phyloP scores from a whole-genome alignment of 2,329 filamentous ascomycete species.

The Fusarium musae region DNA sequence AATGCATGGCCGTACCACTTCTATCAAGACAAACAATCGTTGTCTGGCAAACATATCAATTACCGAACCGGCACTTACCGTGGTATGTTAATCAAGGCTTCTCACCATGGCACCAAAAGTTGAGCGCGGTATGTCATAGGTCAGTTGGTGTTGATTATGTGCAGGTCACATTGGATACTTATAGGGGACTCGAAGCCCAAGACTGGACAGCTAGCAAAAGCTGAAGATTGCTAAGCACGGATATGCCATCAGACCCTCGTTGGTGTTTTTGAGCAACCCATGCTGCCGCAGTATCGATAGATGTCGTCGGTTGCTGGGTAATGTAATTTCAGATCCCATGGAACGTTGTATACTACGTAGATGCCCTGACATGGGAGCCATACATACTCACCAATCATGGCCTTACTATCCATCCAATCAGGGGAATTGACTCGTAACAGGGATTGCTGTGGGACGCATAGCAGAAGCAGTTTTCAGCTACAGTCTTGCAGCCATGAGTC shows the following conservation, averaged over 20 bases:
- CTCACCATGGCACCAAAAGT: not conserved
- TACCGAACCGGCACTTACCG: conserved; percentile 16
- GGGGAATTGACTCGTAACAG: not conserved
- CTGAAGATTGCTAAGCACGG: not conserved
- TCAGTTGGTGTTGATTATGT: not conserved
- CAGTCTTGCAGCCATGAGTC: conserved; percentile 4
- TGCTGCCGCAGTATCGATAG: not conserved
- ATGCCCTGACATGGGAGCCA: not conserved
- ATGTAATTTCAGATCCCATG: not conserved
- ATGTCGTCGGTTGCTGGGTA: not conserved
- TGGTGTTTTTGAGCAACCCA: not conserved
- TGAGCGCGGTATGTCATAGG: not conserved
- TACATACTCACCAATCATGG: not conserved
- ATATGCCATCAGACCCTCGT: not conserved
- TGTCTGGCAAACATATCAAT: conserved; percentile 1
- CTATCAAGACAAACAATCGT: not conserved
- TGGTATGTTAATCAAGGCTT: not conserved
- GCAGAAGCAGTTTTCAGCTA: conserved; percentile 11
- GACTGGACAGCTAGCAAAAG: not conserved
- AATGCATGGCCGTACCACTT: conserved; percentile 3
- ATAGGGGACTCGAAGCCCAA: not conserved
- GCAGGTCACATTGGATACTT: not conserved
- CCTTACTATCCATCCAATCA: not conserved
- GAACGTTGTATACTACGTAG: not conserved
- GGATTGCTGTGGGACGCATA: not conserved